Percentiles rank a stretch among this genome's conserved stretches.
Evolutionary conservation across 345 rosid species (phyloP).

Genomic region (Lenwebbia sp.): DNA sequence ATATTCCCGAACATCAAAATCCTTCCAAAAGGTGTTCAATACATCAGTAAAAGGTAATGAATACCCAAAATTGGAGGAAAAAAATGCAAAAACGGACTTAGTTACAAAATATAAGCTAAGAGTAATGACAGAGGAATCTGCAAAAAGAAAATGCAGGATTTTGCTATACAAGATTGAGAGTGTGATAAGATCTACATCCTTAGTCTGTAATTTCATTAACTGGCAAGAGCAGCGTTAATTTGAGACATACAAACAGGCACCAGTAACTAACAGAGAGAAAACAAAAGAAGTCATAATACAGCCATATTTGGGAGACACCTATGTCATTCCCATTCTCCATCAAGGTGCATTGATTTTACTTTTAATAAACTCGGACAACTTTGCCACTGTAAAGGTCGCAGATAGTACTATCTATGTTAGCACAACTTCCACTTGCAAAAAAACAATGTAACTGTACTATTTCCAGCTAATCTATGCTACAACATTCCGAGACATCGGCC

Average conservation of each 20-base stretch:
- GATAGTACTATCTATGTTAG: neutral
- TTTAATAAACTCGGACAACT: neutral
- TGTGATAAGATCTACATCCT: neutral
- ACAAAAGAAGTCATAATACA: neutral
- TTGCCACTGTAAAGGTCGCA: neutral
- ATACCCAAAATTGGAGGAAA: neutral
- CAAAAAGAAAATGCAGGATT: neutral
- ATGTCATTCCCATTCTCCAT: neutral
- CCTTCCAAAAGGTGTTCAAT: constrained; percentile 24
- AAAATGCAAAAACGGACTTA: neutral
- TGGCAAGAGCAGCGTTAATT: neutral
- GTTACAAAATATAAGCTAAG: neutral
- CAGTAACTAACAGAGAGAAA: neutral
- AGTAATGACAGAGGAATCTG: neutral
- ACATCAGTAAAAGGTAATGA: constrained; percentile 7
- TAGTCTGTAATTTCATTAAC: neutral
- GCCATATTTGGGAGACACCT: neutral
- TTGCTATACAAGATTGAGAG: neutral
- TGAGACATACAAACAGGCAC: neutral
- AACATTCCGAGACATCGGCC: neutral
- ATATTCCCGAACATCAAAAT: constrained; percentile 88
- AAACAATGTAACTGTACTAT: neutral
- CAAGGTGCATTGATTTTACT: neutral
- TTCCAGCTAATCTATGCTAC: neutral
- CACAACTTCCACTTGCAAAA: neutral